Evolutionary conservation across 768 basidiomycete genomes (phyloP).

Genomic region (Leccinum variicolor): DNA sequence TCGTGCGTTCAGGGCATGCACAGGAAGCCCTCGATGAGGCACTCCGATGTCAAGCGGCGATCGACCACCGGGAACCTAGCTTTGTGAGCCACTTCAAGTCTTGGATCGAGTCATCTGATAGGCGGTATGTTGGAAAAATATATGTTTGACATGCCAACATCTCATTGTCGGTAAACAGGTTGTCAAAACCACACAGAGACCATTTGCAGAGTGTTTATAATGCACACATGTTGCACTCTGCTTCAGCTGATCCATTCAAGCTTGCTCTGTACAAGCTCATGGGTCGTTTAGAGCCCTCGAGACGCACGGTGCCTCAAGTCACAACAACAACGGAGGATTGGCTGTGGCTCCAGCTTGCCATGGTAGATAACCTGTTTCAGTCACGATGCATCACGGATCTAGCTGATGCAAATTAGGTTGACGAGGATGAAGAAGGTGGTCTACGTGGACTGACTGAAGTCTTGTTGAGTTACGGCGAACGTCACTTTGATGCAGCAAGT

Average conservation of each 20-base stretch:
- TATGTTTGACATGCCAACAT: not conserved
- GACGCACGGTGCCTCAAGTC: conserved; percentile 77
- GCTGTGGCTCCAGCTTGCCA: conserved; percentile 95
- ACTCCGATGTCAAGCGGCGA: conserved; percentile 60
- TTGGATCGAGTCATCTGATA: conserved; percentile 79
- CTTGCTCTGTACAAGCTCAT: conserved; percentile 94
- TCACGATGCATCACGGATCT: not conserved
- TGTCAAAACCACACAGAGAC: conserved; percentile 73
- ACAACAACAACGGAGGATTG: conserved; percentile 96
- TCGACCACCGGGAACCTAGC: conserved; percentile 74
- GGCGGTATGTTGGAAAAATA: conserved; percentile 48
- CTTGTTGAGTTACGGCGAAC: conserved; percentile 72
- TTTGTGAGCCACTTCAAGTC: conserved; percentile 81
- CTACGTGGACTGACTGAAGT: conserved; percentile 73
- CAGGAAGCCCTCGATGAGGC: conserved; percentile 82
- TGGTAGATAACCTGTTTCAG: conserved; percentile 41
- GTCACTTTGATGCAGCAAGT: conserved; percentile 70
- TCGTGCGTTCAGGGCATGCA: conserved; percentile 81
- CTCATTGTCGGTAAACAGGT: conserved; percentile 34
- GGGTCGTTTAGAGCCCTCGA: conserved; percentile 82
- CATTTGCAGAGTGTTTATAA: conserved; percentile 80
- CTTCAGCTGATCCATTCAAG: conserved; percentile 92
- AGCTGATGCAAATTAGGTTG: conserved; percentile 44
- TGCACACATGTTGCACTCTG: conserved; percentile 85
- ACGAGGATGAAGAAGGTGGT: conserved; percentile 79